Base-by-base conservation (phyloP, 1,284 basidiomycete genomes). In the Leccinum fallax region DNA sequence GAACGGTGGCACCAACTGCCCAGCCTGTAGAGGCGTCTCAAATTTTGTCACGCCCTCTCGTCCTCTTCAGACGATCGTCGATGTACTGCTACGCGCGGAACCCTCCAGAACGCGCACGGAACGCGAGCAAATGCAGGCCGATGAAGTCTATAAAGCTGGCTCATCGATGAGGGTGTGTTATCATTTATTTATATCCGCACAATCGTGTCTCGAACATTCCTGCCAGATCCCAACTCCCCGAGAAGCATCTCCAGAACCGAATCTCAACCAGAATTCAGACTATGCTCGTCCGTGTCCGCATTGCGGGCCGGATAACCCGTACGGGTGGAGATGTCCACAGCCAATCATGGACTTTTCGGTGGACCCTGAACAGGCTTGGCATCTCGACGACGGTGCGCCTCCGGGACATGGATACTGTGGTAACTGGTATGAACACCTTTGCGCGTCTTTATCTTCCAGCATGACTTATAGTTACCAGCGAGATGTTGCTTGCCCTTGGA, bases 1-100 rank as follows among this genome's bases (percentile, higher is more conserved):
- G 90, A 92, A 92, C 68, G 89, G 90, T 32, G 90, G 90, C 52
- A 88, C 88, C 15, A 89, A 85, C 68, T 93, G 90, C 70, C 90
- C 90, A 26, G 86, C 87, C 11, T 93, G 90, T 70, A 85, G 91
- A 58, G 82, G 84, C 21, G 66, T 80, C 24, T 87, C 90, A n/a
- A 85, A 80, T 15, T 78, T 81, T 28, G 89, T 90, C 34, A 81
- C 82, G 3, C 87, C 87, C 19, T 92, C 88, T 60, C 84, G 90
- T 36, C 81, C 85, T 3, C 75, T 93, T 15, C 88, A 93, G 72
- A 77, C 83, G 36, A 82, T 92, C 67, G 76, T 92, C 59, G 90
- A 93, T 67, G 75, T 86, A 6, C 76, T 93, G 19, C 76, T 91
- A 32, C 86, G 87, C 16, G 77, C 80, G 46, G 86, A 85, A 16